Conservation (phyloP, 2,329 filamentous ascomycete species). For the Fusarium scirpi region DNA sequence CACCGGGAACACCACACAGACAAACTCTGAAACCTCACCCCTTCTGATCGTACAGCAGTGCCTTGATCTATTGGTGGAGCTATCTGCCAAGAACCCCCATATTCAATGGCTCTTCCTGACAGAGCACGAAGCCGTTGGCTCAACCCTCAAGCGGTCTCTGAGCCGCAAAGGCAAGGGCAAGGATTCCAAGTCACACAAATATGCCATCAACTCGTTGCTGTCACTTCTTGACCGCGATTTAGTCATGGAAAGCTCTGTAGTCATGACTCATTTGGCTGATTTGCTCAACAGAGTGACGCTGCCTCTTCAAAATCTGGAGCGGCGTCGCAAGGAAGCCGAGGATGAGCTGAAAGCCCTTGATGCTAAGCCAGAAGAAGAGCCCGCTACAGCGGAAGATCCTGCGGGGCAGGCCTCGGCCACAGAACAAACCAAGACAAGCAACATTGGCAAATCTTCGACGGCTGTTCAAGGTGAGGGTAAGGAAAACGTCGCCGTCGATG, state of each 20-base stretch:
- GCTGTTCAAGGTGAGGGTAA: constrained; percentile 46
- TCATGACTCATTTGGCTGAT: constrained; percentile 93
- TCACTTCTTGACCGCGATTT: constrained; percentile 91
- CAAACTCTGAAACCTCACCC: constrained; percentile 89
- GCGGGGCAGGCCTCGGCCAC: constrained; percentile 39
- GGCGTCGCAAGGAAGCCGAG: constrained; percentile 80
- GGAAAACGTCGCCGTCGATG: constrained; percentile 45
- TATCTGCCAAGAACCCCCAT: constrained; percentile 86
- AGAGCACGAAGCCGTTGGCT: constrained; percentile 83
- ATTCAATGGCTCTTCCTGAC: constrained; percentile 93
- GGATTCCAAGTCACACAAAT: constrained; percentile 86
- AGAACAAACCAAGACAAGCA: constrained; percentile 51
- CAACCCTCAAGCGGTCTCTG: constrained; percentile 79
- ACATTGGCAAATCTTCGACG: constrained; percentile 30
- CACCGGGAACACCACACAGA: constrained; percentile 59
- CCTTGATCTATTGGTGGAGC: constrained; percentile 83
- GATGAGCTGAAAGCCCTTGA: constrained; percentile 62
- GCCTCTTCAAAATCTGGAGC: constrained; percentile 84
- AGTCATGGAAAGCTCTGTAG: constrained; percentile 95
- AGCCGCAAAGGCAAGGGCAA: constrained; percentile 90
- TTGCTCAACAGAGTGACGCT: constrained; percentile 89
- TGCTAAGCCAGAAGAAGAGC: constrained; percentile 54
- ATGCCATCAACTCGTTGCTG: constrained; percentile 90
- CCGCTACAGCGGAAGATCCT: constrained; percentile 40
- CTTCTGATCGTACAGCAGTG: constrained; percentile 97